A percentile compares a stretch with the other conserved stretches of the same genome.
Conservation (phyloP, 176 grass and related monocot species). For the Oropetium thomaeum region DNA sequence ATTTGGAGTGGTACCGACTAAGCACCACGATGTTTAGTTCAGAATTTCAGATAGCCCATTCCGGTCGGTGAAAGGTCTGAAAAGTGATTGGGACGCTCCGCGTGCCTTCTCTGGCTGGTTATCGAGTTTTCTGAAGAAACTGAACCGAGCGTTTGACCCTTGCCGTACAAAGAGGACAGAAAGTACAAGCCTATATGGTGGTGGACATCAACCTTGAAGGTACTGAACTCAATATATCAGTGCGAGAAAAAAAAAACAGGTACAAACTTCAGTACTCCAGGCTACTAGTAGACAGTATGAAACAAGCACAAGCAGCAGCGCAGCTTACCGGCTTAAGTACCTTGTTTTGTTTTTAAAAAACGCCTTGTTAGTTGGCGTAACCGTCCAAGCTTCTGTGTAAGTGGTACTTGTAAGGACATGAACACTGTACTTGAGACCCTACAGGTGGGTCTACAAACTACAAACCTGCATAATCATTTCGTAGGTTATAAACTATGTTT, state of each 20-base stretch:
- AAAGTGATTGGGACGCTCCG: too few species aligned
- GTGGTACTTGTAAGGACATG: neutral
- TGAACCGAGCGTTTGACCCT: neutral
- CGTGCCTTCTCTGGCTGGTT: neutral
- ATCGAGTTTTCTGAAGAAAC: neutral
- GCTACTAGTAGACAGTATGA: too few species aligned
- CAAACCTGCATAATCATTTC: conserved; percentile 4
- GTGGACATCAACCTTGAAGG: conserved; percentile 1
- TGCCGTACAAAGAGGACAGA: too few species aligned
- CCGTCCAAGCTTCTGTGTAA: neutral
- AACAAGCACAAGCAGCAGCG: too few species aligned
- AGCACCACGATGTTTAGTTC: neutral
- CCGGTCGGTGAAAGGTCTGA: neutral
- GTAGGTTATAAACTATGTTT: conserved; percentile 11
- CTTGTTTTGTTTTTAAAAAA: neutral
- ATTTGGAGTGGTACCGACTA: neutral
- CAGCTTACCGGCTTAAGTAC: too few species aligned
- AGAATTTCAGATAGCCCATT: neutral
- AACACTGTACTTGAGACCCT: conserved; percentile 1
- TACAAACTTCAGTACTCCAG: neutral
- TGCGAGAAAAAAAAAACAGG: neutral
- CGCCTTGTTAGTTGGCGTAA: neutral
- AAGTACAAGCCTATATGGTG: too few species aligned
- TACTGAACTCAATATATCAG: neutral
- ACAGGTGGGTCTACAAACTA: conserved; percentile 1